phyloP scores from a whole-genome alignment of 2,329 filamentous ascomycete genomes.

The Dryadomyces quercivorus region DNA sequence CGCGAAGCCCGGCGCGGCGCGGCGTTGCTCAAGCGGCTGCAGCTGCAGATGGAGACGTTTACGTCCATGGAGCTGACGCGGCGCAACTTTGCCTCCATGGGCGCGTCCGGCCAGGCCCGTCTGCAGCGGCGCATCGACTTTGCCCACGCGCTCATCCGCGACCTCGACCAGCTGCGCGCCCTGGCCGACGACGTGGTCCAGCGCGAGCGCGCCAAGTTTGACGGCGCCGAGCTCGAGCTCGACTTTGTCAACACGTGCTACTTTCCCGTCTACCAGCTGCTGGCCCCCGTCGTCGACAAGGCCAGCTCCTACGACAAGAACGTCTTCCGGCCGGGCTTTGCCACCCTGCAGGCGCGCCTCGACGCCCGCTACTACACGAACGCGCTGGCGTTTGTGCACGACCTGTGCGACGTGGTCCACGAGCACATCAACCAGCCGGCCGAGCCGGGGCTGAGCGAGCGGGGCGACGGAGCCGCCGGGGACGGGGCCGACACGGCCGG shows the following conservation, averaged over 20 bases:
- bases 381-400: slow-evolving; percentile 42
- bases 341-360: slow-evolving; percentile 37
- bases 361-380: slow-evolving; percentile 45
- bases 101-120: slow-evolving; percentile 64
- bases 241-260: slow-evolving; percentile 81
- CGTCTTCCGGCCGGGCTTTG: slow-evolving; percentile 42
- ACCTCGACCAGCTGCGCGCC: slow-evolving; percentile 63
- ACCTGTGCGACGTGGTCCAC: slow-evolving; percentile 42
- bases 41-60: slow-evolving; percentile 91
- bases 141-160: slow-evolving; percentile 59
- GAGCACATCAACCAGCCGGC: slow-evolving; percentile 30
- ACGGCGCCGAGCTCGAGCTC: slow-evolving; percentile 62
- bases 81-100: slow-evolving; percentile 93
- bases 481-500: not conserved
- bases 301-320: slow-evolving; percentile 65
- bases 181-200: slow-evolving; percentile 61
- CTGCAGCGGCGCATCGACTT: slow-evolving; percentile 80
- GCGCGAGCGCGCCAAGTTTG: slow-evolving; percentile 66
- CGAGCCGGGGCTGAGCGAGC: not conserved
- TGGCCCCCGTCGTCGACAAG: slow-evolving; percentile 68
- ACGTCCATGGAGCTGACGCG: slow-evolving; percentile 95
- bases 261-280: slow-evolving; percentile 70
- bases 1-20: slow-evolving; percentile 85
- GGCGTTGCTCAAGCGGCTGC: slow-evolving; percentile 80
- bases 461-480: not conserved